A percentile compares a stretch with the other conserved stretches of the same genome.
Conservation (phyloP, 176 grass and related monocot genomes). For the Raddia guianensis region DNA sequence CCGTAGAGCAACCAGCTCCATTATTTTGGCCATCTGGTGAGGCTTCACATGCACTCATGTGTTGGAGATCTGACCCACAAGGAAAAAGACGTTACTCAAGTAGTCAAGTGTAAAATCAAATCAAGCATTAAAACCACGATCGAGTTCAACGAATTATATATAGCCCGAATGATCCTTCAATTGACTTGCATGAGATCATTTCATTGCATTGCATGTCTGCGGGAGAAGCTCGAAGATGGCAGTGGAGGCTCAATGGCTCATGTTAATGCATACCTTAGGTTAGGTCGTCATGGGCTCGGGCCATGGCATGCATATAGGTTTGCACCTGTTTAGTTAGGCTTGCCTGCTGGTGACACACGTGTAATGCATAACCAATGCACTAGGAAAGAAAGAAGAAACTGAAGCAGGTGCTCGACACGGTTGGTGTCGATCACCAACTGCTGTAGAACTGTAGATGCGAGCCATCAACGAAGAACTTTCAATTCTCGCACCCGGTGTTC, state of each 20-base stretch:
- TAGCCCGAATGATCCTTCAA: conserved; percentile 16
- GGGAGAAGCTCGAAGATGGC: neutral
- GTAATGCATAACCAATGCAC: neutral
- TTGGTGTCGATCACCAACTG: conserved; percentile 6
- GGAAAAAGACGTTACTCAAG: neutral
- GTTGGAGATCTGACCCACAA: conserved; percentile 28
- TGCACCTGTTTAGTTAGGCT: neutral
- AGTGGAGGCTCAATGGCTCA: neutral
- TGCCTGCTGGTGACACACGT: conserved; percentile 22
- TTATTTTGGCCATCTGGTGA: conserved; percentile 45
- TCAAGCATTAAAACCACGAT: conserved; percentile 32
- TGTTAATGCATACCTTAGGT: neutral
- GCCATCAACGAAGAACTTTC: too few species aligned
- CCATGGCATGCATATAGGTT: neutral
- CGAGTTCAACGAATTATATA: conserved; percentile 20
- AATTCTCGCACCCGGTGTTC: too few species aligned
- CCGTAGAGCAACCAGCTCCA: conserved; percentile 38
- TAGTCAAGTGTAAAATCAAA: conserved; percentile 36
- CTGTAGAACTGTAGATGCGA: neutral
- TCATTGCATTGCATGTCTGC: too few species aligned
- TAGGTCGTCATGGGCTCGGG: neutral
- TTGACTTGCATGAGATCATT: conserved; percentile 24
- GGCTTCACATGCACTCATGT: conserved; percentile 31
- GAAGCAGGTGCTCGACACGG: neutral
- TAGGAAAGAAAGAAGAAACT: too few species aligned